phyloP scores from a whole-genome alignment of 2,329 filamentous ascomycete species.

The Epichloe hybrida region DNA sequence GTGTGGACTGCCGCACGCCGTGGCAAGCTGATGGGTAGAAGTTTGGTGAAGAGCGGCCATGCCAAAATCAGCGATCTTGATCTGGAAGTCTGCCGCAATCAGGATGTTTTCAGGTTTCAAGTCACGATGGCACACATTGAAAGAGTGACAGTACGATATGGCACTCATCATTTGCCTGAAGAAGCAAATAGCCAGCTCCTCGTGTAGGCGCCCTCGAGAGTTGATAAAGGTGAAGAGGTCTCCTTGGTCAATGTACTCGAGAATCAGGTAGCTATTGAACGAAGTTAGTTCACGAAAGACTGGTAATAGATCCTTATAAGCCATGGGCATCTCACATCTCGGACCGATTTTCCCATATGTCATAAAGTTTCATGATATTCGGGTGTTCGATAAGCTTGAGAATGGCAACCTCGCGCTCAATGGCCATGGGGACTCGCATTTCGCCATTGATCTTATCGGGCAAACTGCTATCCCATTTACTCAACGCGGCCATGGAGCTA shows the following conservation, averaged over 20 bases:
- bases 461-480: constrained; percentile 51
- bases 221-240: constrained; percentile 85
- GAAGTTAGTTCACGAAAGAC: constrained; percentile 5
- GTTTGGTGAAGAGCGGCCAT: constrained; percentile 90
- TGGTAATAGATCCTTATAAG: not conserved
- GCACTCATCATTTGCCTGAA: constrained; percentile 91
- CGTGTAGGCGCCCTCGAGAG: constrained; percentile 55
- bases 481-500: constrained; percentile 72
- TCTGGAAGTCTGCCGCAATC: constrained; percentile 57
- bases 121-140: constrained; percentile 92
- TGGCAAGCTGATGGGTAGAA: constrained; percentile 63
- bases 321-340: constrained; percentile 59
- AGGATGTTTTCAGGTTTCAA: constrained; percentile 96
- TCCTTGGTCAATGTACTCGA: constrained; percentile 71
- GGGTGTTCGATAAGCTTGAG: constrained; percentile 93
- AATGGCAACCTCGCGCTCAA: constrained; percentile 91
- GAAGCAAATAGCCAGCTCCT: constrained; percentile 69
- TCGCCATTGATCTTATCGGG: constrained; percentile 45
- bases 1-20: constrained; percentile 90
- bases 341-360: constrained; percentile 94
- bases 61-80: constrained; percentile 95
- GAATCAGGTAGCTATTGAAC: constrained; percentile 67
- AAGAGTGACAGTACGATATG: constrained; percentile 81
- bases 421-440: constrained; percentile 67
- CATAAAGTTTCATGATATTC: constrained; percentile 86